phyloP scores from a whole-genome alignment of 768 basidiomycete genomes.

The Strobilomyces dryophilus region DNA sequence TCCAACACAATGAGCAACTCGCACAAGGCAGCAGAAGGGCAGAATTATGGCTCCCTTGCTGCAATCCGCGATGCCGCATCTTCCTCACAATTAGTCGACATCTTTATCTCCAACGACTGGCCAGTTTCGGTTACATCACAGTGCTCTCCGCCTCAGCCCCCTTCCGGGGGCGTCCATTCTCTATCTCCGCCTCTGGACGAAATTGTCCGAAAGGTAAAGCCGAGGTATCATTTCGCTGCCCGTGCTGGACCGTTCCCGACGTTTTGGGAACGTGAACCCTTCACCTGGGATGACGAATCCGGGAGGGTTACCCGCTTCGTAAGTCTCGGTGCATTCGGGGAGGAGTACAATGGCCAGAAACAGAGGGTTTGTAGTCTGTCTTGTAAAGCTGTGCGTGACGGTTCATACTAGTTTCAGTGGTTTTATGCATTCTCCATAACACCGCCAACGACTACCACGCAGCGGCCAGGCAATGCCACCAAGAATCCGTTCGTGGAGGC shows the following conservation, averaged over 20 bases:
- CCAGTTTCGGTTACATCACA: constrained; percentile 61
- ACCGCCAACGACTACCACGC: constrained; percentile 41
- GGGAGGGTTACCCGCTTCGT: constrained; percentile 71
- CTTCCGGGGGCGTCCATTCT: constrained; percentile 37
- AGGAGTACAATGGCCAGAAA: constrained; percentile 61
- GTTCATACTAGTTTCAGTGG: constrained; percentile 53
- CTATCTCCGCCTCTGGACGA: constrained; percentile 63
- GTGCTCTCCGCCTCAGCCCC: constrained; percentile 50
- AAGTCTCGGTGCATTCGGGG: constrained; percentile 85
- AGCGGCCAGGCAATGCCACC: constrained; percentile 59
- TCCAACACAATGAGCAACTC: constrained; percentile 63
- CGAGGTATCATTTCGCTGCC: constrained; percentile 84
- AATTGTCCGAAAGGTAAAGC: constrained; percentile 59
- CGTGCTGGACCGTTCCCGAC: constrained; percentile 58
- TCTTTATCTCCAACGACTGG: constrained; percentile 80
- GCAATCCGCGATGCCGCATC: constrained; percentile 59
- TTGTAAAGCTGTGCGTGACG: constrained; percentile 1
- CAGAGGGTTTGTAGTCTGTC: constrained; percentile 60
- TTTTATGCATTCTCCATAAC: constrained; percentile 94
- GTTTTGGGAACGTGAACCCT: constrained; percentile 97
- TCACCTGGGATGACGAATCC: constrained; percentile 71
- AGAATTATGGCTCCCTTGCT: constrained; percentile 62
- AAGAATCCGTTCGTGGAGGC: constrained; percentile 63
- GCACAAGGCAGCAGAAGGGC: constrained; percentile 35
- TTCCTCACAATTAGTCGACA: constrained; percentile 67